Evolutionary conservation across 2,329 filamentous ascomycete species (phyloP).

Genomic region (Colletotrichum sp.): DNA sequence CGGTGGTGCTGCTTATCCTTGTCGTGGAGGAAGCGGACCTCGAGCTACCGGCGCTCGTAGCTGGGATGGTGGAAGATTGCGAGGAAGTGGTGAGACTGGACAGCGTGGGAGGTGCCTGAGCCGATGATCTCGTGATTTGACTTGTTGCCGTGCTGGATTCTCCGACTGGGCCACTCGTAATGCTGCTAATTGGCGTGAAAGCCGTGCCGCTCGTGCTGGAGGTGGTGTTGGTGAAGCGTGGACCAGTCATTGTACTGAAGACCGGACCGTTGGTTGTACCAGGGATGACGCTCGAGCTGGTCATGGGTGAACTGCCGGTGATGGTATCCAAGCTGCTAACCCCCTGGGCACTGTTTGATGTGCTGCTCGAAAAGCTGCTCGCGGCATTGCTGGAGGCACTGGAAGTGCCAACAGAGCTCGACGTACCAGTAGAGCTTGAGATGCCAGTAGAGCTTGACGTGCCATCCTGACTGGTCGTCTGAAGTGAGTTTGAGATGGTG

Average conservation of each 20-base stretch:
- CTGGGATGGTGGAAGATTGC: accelerated
- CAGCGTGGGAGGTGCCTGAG: accelerated
- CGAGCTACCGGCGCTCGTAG: not conserved
- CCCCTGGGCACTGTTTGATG: not conserved
- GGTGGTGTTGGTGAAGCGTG: not conserved
- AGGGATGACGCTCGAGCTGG: not conserved
- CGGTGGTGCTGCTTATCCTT: not conserved
- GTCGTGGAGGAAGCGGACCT: not conserved
- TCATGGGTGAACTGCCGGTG: accelerated
- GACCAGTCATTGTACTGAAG: not conserved
- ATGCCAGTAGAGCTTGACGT: not conserved
- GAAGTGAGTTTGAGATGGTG: not conserved
- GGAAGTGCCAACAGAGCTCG: not conserved
- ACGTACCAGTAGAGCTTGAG: not conserved
- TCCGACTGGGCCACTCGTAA: not conserved
- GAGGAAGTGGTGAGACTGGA: not conserved
- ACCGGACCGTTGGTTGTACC: not conserved
- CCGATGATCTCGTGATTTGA: not conserved
- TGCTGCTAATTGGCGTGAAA: not conserved
- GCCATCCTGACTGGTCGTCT: not conserved
- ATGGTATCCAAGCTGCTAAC: not conserved
- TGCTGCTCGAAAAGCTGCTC: not conserved
- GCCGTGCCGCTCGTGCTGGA: not conserved
- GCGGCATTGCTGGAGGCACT: not conserved
- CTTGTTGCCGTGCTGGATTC: not conserved